These are phyloP conservation scores for Teratosphaeriaceae sp. DNA, from an alignment of 2,329 filamentous ascomycete species.

Conservation along the genomic window DNA sequence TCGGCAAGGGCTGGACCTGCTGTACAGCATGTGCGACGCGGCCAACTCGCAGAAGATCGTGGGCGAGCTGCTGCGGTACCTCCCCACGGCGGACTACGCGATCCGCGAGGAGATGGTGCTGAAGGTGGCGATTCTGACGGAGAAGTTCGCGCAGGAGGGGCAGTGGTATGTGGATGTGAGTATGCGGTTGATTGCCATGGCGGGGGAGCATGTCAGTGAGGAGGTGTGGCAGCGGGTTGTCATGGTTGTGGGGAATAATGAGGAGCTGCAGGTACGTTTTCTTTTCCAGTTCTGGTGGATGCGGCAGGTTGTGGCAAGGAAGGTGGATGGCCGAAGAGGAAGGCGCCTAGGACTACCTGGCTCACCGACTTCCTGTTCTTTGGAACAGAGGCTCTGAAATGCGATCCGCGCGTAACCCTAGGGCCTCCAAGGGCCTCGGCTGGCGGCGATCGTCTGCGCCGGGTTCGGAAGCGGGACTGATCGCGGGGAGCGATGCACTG, in stretches of 20 bases:
- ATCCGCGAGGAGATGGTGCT: slow-evolving; percentile 99
- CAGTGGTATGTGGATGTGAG: slow-evolving; percentile 99
- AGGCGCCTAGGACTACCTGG: too few relatives aligned
- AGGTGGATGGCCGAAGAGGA: too few relatives aligned
- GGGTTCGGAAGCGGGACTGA: too few relatives aligned
- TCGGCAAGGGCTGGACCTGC: slow-evolving; percentile 85
- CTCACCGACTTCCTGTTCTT: too few relatives aligned
- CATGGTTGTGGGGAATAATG: slow-evolving; percentile 98
- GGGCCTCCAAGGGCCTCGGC: too few relatives aligned
- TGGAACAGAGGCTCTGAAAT: too few relatives aligned
- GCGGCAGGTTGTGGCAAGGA: too few relatives aligned
- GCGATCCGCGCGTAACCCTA: too few relatives aligned
- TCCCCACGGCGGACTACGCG: slow-evolving; percentile 94
- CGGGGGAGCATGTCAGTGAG: slow-evolving; percentile 96
- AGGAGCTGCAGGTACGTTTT: slow-evolving; percentile 94
- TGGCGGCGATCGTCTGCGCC: too few relatives aligned
- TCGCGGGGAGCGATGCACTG: too few relatives aligned
- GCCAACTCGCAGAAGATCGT: slow-evolving; percentile 93
- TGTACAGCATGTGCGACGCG: slow-evolving; percentile 99
- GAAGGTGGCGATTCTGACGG: slow-evolving; percentile 96
- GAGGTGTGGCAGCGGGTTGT: slow-evolving; percentile 99
- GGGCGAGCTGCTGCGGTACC: slow-evolving; percentile 83
- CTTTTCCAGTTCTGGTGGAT: too few relatives aligned
- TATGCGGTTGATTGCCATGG: slow-evolving; percentile 86
- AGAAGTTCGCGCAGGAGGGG: slow-evolving; percentile 96